These are phyloP conservation scores for Vitis riparia DNA, from an alignment of 164 flowering plant species.

Conservation along the genomic window DNA sequence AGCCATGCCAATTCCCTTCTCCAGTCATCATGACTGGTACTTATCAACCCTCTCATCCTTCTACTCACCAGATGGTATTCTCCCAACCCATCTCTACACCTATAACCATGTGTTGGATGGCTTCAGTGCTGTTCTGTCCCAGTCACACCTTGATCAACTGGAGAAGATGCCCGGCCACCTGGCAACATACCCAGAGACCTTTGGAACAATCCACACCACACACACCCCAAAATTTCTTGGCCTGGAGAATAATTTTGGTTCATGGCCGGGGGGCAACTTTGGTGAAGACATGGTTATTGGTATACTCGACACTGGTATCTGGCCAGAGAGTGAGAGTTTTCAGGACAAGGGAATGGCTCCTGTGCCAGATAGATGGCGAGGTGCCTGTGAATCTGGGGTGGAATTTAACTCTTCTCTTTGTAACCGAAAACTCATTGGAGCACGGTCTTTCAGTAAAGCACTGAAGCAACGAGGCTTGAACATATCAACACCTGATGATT, in stretches of 20 bases:
- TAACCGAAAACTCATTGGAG: conserved; percentile 44
- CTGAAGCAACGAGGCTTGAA: conserved; percentile 16
- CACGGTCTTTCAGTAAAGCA: conserved; percentile 37
- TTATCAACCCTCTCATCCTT: conserved; percentile 22
- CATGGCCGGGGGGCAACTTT: conserved; percentile 30
- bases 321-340: conserved; percentile 47
- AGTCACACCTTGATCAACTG: conserved; percentile 19
- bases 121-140: conserved; percentile 28
- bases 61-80: conserved; percentile 14
- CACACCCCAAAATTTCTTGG: conserved; percentile 30
- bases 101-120: conserved; percentile 36
- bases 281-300: conserved; percentile 43
- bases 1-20: conserved; percentile 22
- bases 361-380: conserved; percentile 44
- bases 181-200: conserved; percentile 27
- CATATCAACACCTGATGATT: conserved; percentile 5
- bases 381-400: conserved; percentile 33
- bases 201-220: conserved; percentile 24
- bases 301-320: conserved; percentile 41
- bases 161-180: conserved; percentile 23
- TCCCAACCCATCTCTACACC: conserved; percentile 27
- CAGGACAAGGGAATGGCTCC: conserved; percentile 33
- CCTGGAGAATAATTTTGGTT: conserved; percentile 18
- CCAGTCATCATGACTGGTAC: conserved; percentile 28
- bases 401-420: conserved; percentile 36